These are phyloP conservation scores for Termitomyces eurrhizus DNA, from an alignment of 768 basidiomycete genomes.

Conservation along the genomic window DNA sequence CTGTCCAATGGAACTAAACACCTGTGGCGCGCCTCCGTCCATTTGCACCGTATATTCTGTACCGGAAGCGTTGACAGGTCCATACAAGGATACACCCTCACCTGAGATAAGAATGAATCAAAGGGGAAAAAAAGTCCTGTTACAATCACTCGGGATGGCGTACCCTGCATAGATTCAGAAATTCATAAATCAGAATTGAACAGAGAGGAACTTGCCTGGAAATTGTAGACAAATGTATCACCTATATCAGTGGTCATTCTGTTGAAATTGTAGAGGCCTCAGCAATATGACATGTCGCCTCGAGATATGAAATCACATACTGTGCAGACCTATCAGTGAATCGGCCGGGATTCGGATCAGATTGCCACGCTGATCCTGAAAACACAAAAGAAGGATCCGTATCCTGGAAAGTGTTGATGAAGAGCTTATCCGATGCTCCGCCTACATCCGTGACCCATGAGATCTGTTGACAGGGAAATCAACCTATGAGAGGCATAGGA, in stretches of 20 bases:
- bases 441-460: slow-evolving; percentile 31
- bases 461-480: slow-evolving; percentile 20
- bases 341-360: slow-evolving; percentile 26
- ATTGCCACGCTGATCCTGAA: slow-evolving; percentile 28
- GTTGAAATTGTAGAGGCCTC: not conserved
- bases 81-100: slow-evolving; percentile 42
- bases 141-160: not conserved
- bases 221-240: slow-evolving; percentile 33
- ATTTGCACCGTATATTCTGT: slow-evolving; percentile 32
- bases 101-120: slow-evolving; percentile 20
- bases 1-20: slow-evolving; percentile 19
- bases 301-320: slow-evolving; percentile 16
- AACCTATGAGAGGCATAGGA: not conserved
- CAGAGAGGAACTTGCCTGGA: slow-evolving; percentile 25
- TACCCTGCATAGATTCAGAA: not conserved
- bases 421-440: slow-evolving; percentile 18
- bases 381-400: slow-evolving; percentile 35
- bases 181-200: not conserved
- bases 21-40: slow-evolving; percentile 23
- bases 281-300: not conserved
- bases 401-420: slow-evolving; percentile 29
- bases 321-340: slow-evolving; percentile 42
- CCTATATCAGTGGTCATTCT: slow-evolving; percentile 31
- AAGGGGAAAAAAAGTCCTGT: not conserved
- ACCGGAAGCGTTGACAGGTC: slow-evolving; percentile 33